Evolutionary conservation across 1,139 yeast species (phyloP).

Genomic region (Scheffersomyces titani): DNA sequence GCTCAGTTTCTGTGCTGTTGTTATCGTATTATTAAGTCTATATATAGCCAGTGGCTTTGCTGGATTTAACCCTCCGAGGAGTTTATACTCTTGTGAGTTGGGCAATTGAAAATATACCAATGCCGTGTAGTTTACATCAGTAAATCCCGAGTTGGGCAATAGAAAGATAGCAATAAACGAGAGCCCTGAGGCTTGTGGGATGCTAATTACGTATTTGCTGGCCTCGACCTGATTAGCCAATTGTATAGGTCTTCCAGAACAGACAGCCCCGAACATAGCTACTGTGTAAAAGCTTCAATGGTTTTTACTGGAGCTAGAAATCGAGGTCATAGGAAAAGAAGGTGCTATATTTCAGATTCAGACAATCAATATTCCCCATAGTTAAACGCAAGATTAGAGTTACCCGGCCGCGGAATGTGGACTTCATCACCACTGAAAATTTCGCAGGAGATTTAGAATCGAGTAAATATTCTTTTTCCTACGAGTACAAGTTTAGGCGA

Average conservation of each 20-base stretch:
- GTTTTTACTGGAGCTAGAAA: background rate
- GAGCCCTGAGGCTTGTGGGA: conserved; percentile 62
- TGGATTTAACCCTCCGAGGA: conserved; percentile 75
- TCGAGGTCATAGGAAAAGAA: background rate
- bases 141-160: conserved; percentile 62
- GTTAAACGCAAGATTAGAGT: background rate
- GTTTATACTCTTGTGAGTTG: conserved; percentile 61
- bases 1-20: conserved; percentile 36
- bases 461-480: background rate
- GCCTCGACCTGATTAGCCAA: conserved; percentile 63
- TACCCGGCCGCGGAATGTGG: conserved; percentile 11
- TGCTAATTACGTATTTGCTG: conserved; percentile 60
- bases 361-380: background rate
- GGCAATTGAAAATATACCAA: conserved; percentile 88
- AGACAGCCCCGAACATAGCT: conserved; percentile 55
- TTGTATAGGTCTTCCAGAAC: conserved; percentile 58
- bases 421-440: background rate
- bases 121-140: conserved; percentile 76
- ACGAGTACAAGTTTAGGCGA: background rate
- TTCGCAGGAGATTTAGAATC: background rate
- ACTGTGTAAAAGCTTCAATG: background rate
- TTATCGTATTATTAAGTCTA: conserved; percentile 58
- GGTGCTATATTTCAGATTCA: background rate
- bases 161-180: conserved; percentile 77
- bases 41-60: conserved; percentile 90